These are phyloP conservation scores for Beauveria caledonica DNA, from an alignment of 2,329 filamentous ascomycete species.

Conservation along the genomic window DNA sequence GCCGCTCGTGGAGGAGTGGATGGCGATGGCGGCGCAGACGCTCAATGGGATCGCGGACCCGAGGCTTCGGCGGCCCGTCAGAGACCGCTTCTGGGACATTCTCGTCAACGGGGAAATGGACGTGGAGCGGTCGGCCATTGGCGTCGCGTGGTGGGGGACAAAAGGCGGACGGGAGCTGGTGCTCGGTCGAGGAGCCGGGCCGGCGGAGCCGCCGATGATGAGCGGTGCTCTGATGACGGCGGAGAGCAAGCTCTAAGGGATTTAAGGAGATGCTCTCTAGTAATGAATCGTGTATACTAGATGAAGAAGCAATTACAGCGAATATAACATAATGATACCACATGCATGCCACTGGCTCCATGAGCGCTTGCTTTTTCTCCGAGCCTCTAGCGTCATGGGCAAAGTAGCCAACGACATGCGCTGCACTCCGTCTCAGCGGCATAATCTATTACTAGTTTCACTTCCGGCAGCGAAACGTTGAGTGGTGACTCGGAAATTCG, in stretches of 20 bases:
- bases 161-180: conserved; percentile 46
- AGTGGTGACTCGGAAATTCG: background rate
- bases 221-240: conserved; percentile 41
- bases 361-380: background rate
- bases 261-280: too few relatives aligned
- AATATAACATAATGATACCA: conserved; percentile 4
- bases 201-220: conserved; percentile 34
- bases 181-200: conserved; percentile 19
- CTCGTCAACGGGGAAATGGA: conserved; percentile 80
- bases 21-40: conserved; percentile 61
- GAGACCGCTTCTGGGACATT: conserved; percentile 70
- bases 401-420: too few relatives aligned
- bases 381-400: background rate
- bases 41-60: conserved; percentile 56
- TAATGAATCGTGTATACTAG: background rate
- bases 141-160: conserved; percentile 78
- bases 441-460: too few relatives aligned
- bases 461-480: background rate
- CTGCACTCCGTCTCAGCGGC: too few relatives aligned
- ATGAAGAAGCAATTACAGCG: background rate
- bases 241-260: conserved; percentile 27
- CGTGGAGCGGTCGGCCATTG: conserved; percentile 69
- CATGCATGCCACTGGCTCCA: background rate
- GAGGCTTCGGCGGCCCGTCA: conserved; percentile 54
- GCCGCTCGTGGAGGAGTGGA: conserved; percentile 68